A percentile compares a stretch with the other conserved stretches of the same genome.
These are phyloP conservation scores for Tylopilus sp. DNA, from an alignment of 1,284 basidiomycete genomes.

Conservation along the genomic window DNA sequence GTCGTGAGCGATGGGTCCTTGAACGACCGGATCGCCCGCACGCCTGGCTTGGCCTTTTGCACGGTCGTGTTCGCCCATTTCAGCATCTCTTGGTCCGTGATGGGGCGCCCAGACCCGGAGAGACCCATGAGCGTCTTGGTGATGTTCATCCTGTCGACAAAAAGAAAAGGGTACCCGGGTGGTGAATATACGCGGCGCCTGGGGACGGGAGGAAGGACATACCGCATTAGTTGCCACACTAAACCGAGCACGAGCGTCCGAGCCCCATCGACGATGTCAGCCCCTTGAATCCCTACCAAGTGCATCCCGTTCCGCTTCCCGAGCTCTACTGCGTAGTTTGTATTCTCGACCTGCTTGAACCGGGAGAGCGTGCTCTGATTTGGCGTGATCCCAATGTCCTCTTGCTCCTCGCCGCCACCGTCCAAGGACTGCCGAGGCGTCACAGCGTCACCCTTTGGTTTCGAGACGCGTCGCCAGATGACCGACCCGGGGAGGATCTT, in stretches of 20 bases:
- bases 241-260: conserved; percentile 92
- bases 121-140: conserved; percentile 85
- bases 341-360: conserved; percentile 98
- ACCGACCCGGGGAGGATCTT: conserved; percentile 92
- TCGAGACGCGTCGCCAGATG: conserved; percentile 90
- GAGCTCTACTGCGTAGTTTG: conserved; percentile 93
- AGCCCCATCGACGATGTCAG: conserved; percentile 92
- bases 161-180: no score
- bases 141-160: conserved; percentile 69
- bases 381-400: conserved; percentile 72
- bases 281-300: conserved; percentile 71
- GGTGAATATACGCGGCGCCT: no score
- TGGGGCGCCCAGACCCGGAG: conserved; percentile 68
- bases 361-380: conserved; percentile 83
- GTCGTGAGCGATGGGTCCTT: conserved; percentile 91
- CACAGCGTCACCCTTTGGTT: conserved; percentile 75
- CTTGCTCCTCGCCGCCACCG: conserved; percentile 61
- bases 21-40: conserved; percentile 82
- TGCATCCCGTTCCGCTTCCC: conserved; percentile 73
- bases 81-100: conserved; percentile 92
- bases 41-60: conserved; percentile 64
- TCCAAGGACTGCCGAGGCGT: conserved; percentile 33
- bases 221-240: conserved; percentile 98
- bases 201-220: conserved; percentile 17
- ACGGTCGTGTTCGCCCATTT: conserved; percentile 94